phyloP scores from a whole-genome alignment of 164 flowering plant species.

The Tetracentron sinense region DNA sequence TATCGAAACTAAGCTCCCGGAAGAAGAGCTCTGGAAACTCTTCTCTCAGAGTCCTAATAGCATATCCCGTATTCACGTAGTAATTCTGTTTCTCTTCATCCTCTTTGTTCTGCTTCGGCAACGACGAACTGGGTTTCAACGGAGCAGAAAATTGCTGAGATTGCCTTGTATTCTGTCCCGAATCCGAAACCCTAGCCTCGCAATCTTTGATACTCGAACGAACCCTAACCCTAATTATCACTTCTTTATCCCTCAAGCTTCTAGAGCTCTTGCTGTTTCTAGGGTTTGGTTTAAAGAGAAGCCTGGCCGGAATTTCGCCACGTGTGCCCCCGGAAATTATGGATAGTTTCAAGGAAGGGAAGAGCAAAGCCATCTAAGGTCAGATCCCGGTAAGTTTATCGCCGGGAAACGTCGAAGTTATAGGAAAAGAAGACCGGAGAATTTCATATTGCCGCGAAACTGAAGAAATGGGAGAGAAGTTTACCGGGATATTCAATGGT shows the following conservation, averaged over 20 bases:
- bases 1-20: constrained; percentile 57
- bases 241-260: neutral
- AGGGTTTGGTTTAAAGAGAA: constrained; percentile 13
- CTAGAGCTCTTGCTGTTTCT: constrained; percentile 11
- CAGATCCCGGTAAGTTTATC: neutral
- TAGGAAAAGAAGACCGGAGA: neutral
- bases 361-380: constrained; percentile 30
- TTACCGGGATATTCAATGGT: neutral
- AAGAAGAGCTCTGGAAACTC: constrained; percentile 68
- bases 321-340: constrained; percentile 10
- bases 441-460: constrained; percentile 20
- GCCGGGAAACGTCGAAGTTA: neutral
- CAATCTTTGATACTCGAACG: constrained; percentile 25
- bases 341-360: constrained; percentile 24
- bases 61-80: constrained; percentile 71
- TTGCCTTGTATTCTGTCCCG: constrained; percentile 22
- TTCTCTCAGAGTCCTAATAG: constrained; percentile 75
- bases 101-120: constrained; percentile 35
- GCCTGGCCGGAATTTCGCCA: constrained; percentile 4
- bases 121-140: constrained; percentile 32
- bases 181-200: constrained; percentile 27
- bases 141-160: constrained; percentile 45
- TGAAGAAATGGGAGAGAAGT: neutral
- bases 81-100: constrained; percentile 64
- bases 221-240: constrained; percentile 16